Percentiles rank a stretch among this genome's conserved stretches.
Evolutionary conservation across 164 flowering plant species (phyloP).

Genomic region (Chloranthus sessilifolius): DNA sequence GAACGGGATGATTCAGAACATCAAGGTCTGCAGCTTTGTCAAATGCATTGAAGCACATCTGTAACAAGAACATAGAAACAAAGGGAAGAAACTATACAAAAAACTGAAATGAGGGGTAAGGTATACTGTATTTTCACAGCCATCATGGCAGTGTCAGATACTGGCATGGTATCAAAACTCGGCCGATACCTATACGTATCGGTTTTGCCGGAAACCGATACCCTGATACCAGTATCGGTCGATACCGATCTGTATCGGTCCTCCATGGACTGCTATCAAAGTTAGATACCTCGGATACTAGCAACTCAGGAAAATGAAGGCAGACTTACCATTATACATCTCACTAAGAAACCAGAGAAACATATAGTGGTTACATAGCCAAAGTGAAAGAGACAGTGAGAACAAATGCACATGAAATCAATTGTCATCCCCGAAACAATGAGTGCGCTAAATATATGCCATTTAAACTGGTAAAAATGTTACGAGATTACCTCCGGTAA

Average conservation of each 20-base stretch:
- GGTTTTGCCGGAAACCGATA: no score
- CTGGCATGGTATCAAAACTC: no score
- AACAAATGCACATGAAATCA: no score
- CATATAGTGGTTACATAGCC: constrained; percentile 98
- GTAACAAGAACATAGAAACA: constrained; percentile 6
- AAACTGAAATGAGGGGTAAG: no score
- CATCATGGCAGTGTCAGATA: no score
- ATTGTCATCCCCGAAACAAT: not conserved
- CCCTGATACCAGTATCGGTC: no score
- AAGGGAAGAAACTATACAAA: no score
- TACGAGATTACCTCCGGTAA: constrained; percentile 96
- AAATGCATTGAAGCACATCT: constrained; percentile 89
- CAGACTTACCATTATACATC: constrained; percentile 84
- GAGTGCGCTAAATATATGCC: not conserved
- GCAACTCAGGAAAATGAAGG: constrained; percentile 3
- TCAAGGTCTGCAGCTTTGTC: constrained; percentile 85
- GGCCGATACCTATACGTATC: no score
- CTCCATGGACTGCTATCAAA: no score
- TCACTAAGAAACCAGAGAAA: constrained; percentile 80
- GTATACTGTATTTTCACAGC: no score
- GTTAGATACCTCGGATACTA: not conserved
- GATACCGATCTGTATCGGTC: no score
- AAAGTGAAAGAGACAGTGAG: constrained; percentile 81
- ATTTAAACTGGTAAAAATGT: not conserved
- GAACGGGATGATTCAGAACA: constrained; percentile 82